Evolutionary conservation across 73 alveolate species (phyloP).

Genomic region (Tetrahymena malaccensis): DNA sequence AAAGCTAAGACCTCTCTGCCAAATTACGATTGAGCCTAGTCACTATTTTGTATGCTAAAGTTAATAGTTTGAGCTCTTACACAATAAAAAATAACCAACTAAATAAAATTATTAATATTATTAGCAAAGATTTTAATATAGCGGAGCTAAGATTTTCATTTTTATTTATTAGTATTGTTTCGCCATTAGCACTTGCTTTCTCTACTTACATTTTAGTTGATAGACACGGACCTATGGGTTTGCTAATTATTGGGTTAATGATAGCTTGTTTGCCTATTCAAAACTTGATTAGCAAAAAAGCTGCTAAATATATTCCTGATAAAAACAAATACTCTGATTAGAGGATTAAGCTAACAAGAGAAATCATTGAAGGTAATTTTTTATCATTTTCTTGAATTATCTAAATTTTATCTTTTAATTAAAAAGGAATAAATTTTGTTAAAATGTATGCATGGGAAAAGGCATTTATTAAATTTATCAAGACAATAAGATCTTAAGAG

Average conservation of each 20-base stretch:
- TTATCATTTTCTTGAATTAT: not conserved
- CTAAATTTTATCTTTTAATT: not conserved
- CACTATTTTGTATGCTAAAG: not conserved
- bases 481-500: not conserved
- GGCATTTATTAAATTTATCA: not conserved
- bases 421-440: slow-evolving; percentile 3
- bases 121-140: not conserved
- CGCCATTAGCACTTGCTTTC: not conserved
- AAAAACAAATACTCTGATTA: not conserved
- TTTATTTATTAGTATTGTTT: not conserved
- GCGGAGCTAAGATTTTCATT: not conserved
- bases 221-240: not conserved
- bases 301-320: not conserved
- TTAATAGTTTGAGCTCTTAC: not conserved
- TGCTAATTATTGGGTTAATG: not conserved
- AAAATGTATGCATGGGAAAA: slow-evolving; percentile 36
- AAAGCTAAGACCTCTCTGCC: not conserved
- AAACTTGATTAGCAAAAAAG: not conserved
- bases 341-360: not conserved
- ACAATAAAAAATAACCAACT: not conserved
- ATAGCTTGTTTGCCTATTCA: not conserved
- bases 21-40: not conserved
- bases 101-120: not conserved
- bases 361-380: not conserved
- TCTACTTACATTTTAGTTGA: not conserved